Conservation (phyloP, 805 yeast species). For the Cyberlindnera petersonii region DNA sequence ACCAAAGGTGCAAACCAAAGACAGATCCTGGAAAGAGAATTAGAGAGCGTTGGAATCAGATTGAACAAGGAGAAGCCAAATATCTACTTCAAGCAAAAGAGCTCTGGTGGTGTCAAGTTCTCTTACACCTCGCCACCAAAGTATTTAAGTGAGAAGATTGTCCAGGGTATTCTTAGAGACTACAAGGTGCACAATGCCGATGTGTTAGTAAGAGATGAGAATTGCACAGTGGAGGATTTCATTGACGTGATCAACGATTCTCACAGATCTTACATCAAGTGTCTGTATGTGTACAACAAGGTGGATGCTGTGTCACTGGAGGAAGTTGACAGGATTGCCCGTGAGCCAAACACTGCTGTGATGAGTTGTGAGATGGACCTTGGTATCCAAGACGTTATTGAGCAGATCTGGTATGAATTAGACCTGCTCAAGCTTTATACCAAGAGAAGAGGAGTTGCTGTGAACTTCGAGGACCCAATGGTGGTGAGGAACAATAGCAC, state of each 20-base stretch:
- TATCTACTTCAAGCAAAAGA: constrained; percentile 71
- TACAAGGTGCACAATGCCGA: constrained; percentile 92
- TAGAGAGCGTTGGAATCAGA: constrained; percentile 92
- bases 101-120: constrained; percentile 88
- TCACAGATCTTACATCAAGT: constrained; percentile 84
- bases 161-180: constrained; percentile 73
- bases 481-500: constrained; percentile 80
- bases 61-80: constrained; percentile 77
- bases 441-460: constrained; percentile 77
- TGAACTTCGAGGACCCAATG: constrained; percentile 84
- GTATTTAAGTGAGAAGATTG: constrained; percentile 74
- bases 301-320: constrained; percentile 93
- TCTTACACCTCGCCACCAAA: constrained; percentile 80
- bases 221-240: constrained; percentile 86
- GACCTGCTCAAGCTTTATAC: constrained; percentile 80
- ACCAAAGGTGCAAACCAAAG: constrained; percentile 91
- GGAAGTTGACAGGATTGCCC: constrained; percentile 88
- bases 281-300: constrained; percentile 92
- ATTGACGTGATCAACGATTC: constrained; percentile 87
- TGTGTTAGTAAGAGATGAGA: constrained; percentile 83
- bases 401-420: constrained; percentile 89
- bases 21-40: constrained; percentile 77
- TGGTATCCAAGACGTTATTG: constrained; percentile 83
- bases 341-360: constrained; percentile 89
- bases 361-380: constrained; percentile 88